Base-by-base conservation (phyloP, 2,329 filamentous ascomycete species). In the Coleophoma eucalyptorum region DNA sequence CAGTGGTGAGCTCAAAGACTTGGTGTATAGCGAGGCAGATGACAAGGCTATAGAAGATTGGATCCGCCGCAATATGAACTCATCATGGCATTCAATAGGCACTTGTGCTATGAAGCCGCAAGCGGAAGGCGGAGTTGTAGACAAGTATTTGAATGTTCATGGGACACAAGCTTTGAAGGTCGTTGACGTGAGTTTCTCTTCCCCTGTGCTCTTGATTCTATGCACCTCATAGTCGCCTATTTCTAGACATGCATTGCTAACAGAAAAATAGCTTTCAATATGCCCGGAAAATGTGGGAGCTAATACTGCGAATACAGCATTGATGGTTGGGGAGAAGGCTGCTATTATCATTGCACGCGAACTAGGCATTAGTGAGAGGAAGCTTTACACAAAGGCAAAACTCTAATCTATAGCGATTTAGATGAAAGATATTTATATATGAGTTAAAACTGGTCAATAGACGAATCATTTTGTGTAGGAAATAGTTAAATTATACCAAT, bases 251-350 rank as follows among this genome's bases (percentile, higher is more conserved):
- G n/a, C n/a, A n/a, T n/a, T n/a, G n/a, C n/a, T n/a, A n/a, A n/a
- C n/a, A n/a, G n/a, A n/a, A n/a, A n/a, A n/a, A n/a, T n/a, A n/a
- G n/a, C n/a, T n/a, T n/a, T n/a, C n/a, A n/a, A n/a, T n/a, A n/a
- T n/a, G n/a, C n/a, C 70, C 71, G 1, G 60, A 67, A 51, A 72
- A 72, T 45, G 69, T 74, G 2, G 71, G 67, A 12, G 70, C 66
- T 0, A 73, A 74, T 40, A 73, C 71, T 1, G 68, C 69, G 20
- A 70, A 71, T 16, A 72, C 69, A 3, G 70, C 71, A 2, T 59
- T 73, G 48, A 62, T 65, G 21, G 60, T 70, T 37, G 67, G 67
- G 3, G 67, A 70, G 53, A 65, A 65, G 56, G 67, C 67, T 8
- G 67, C 67, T 38, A 64, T 64, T 52, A 60, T 69, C 26, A 61